Conservation (phyloP, 2,329 filamentous ascomycete genomes). For the Hypoxylon sp. region DNA sequence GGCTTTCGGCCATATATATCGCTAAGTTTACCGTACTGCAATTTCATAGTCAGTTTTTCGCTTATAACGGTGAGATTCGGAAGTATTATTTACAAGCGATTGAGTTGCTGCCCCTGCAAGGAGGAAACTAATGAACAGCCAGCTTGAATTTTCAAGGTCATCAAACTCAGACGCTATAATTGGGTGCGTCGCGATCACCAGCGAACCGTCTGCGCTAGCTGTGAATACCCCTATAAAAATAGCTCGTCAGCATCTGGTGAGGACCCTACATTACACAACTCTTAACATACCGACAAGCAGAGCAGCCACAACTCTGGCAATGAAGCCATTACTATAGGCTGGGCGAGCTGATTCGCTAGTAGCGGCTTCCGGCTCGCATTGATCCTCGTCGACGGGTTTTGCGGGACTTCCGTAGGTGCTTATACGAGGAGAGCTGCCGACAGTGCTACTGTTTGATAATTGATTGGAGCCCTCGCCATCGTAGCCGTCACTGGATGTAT, state of each 20-base stretch:
- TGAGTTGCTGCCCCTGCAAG: conserved; percentile 65
- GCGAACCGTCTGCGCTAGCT: conserved; percentile 71
- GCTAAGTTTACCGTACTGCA: conserved; percentile 66
- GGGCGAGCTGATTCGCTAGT: background rate
- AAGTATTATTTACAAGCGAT: conserved; percentile 58
- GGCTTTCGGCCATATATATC: conserved; percentile 69
- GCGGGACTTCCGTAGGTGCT: conserved; percentile 15
- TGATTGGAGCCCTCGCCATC: conserved; percentile 2
- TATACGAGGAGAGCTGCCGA: conserved; percentile 2
- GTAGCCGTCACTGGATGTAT: conserved; percentile 5
- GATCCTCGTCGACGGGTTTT: conserved; percentile 29
- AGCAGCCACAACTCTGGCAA: conserved; percentile 40
- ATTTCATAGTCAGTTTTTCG: conserved; percentile 2
- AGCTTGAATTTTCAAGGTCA: conserved; percentile 67
- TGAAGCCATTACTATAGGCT: conserved; percentile 41
- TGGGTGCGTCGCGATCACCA: conserved; percentile 75
- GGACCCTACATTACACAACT: background rate
- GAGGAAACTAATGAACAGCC: conserved; percentile 67
- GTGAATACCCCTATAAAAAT: conserved; percentile 66
- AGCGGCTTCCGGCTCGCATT: conserved; percentile 6
- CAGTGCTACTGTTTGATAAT: conserved; percentile 19
- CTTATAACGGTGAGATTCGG: background rate
- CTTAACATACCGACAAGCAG: conserved; percentile 40
- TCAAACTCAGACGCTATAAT: conserved; percentile 72
- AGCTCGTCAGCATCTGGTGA: conserved; percentile 2